Percentiles rank a stretch among this genome's conserved stretches.
Conservation (phyloP, 1,284 basidiomycete species). For the Naganishia sp. region DNA sequence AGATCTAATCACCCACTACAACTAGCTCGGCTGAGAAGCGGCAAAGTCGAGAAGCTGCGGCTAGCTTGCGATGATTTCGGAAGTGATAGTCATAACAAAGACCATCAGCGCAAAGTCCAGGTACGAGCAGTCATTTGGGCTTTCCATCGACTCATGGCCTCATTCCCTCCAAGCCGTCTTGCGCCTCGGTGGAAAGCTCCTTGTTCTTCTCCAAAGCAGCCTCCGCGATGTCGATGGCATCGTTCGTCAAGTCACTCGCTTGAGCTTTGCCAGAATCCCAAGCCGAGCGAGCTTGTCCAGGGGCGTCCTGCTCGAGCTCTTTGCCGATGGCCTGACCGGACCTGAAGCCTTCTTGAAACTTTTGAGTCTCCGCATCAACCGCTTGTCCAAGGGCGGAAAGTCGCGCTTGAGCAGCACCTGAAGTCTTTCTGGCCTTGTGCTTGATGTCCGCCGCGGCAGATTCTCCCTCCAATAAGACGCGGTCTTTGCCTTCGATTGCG, state of each 20-base stretch:
- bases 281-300: constrained; percentile 20
- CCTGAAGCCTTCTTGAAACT: constrained; percentile 21
- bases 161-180: constrained; percentile 21
- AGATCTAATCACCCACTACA: no score
- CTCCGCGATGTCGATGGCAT: constrained; percentile 20
- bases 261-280: constrained; percentile 10
- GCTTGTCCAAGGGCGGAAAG: constrained; percentile 6
- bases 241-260: constrained; percentile 20
- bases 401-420: constrained; percentile 7
- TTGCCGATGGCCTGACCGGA: constrained; percentile 12
- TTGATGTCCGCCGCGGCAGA: constrained; percentile 19
- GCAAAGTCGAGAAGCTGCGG: no score
- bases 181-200: constrained; percentile 14
- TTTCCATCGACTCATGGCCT: constrained; percentile 8
- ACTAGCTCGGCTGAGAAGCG: no score
- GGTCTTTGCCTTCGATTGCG: constrained; percentile 4
- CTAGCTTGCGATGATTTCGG: no score
- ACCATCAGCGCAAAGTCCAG: not conserved
- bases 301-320: constrained; percentile 9
- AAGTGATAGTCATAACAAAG: not conserved
- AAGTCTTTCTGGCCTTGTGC: constrained; percentile 16
- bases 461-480: constrained; percentile 2
- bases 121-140: not conserved
- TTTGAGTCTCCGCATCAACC: constrained; percentile 3
- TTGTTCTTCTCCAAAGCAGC: constrained; percentile 17